Conservation (phyloP, 1,284 basidiomycete species). For the Acaromyces ingoldii region DNA sequence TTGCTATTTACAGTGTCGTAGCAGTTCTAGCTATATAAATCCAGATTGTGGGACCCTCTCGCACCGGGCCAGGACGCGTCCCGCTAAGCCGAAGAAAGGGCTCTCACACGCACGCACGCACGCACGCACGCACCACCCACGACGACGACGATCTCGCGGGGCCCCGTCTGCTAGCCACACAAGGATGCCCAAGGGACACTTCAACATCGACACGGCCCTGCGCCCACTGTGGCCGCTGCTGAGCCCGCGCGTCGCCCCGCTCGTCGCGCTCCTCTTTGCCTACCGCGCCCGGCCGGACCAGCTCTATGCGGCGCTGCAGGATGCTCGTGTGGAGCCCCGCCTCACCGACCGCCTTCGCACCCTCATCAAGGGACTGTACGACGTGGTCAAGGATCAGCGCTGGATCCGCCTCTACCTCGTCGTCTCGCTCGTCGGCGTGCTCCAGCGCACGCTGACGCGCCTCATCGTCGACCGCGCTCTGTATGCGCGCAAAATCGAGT, state of each 20-base stretch:
- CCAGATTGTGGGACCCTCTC: too few relatives aligned
- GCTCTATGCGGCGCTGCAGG: background rate
- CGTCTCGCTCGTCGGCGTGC: conserved; percentile 17
- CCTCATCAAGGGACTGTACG: too few relatives aligned
- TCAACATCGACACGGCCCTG: conserved; percentile 1
- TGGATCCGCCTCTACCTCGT: conserved; percentile 15
- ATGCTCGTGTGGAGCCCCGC: background rate
- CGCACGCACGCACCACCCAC: too few relatives aligned
- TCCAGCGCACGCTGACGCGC: conserved; percentile 28
- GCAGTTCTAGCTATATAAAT: too few relatives aligned
- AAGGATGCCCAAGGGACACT: background rate
- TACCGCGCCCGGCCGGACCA: background rate
- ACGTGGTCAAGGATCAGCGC: background rate
- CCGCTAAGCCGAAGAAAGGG: too few relatives aligned
- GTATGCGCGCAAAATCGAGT: conserved; percentile 15
- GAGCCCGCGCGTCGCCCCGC: background rate
- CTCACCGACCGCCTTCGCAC: background rate
- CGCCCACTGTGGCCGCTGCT: background rate
- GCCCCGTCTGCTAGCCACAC: too few relatives aligned
- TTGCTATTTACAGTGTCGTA: too few relatives aligned
- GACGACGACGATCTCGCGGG: too few relatives aligned
- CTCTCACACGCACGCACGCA: too few relatives aligned
- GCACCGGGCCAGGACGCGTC: too few relatives aligned
- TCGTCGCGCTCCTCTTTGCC: background rate
- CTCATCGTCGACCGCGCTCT: conserved; percentile 18